phyloP scores from a whole-genome alignment of 352 stramenopile species.

The Globisporangium camurandrum region DNA sequence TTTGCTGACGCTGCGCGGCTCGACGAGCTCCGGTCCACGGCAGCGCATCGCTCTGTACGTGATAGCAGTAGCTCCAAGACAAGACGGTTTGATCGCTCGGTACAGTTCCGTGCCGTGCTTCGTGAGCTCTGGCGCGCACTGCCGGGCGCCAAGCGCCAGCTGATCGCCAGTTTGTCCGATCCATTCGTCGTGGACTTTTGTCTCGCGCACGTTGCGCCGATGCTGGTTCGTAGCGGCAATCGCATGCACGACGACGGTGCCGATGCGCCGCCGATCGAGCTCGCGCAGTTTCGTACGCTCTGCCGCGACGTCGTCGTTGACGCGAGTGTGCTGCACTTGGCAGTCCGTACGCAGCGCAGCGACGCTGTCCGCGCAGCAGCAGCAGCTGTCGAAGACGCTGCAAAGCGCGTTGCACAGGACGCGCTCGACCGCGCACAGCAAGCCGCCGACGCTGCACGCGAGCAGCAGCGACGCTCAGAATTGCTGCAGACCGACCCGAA shows the following conservation, averaged over 20 bases:
- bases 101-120: conserved; percentile 34
- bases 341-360: conserved; percentile 33
- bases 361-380: conserved; percentile 19
- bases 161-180: conserved; percentile 49
- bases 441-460: conserved; percentile 13
- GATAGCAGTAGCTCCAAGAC: too few species aligned
- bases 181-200: conserved; percentile 60
- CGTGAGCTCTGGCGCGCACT: conserved; percentile 53
- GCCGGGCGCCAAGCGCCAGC: conserved; percentile 34
- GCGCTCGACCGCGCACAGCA: conserved; percentile 10
- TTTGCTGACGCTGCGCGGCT: conserved; percentile 71
- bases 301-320: conserved; percentile 56
- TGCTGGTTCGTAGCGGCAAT: conserved; percentile 14
- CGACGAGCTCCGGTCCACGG: conserved; percentile 47
- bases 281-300: conserved; percentile 45
- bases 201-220: conserved; percentile 29
- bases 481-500: conserved; percentile 33
- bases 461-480: conserved; percentile 22
- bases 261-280: conserved; percentile 31
- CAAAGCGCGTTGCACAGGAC: conserved; percentile 7
- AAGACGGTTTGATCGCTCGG: conserved; percentile 33
- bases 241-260: conserved; percentile 11
- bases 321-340: conserved; percentile 41
- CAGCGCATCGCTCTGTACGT: too few species aligned
- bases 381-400: conserved; percentile 10